Evolutionary conservation across 495 filamentous ascomycete genomes (phyloP).

Genomic region (Margaritispora aquatica): DNA sequence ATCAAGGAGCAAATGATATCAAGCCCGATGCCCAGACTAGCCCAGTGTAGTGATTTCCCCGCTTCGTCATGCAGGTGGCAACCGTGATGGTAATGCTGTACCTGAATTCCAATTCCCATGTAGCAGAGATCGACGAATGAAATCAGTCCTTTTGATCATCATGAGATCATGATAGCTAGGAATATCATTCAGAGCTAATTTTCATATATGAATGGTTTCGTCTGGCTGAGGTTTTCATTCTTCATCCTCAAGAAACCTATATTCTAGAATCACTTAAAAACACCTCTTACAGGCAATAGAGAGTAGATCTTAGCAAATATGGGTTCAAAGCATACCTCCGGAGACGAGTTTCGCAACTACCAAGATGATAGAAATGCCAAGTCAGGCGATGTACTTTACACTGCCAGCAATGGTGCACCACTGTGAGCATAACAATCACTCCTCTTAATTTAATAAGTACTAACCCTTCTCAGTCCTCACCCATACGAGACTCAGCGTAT

Average conservation of each 20-base stretch:
- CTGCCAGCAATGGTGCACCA: slow-evolving; percentile 45
- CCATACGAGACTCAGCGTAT: slow-evolving; percentile 32
- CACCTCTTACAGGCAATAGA: too few relatives aligned
- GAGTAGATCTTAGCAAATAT: too few relatives aligned
- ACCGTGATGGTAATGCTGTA: neutral
- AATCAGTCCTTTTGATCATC: neutral
- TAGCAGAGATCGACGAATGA: neutral
- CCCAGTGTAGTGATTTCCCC: too few relatives aligned
- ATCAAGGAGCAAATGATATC: too few relatives aligned
- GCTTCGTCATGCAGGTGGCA: neutral
- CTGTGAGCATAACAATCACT: neutral
- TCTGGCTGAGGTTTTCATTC: neutral
- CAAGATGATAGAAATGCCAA: slow-evolving; percentile 38
- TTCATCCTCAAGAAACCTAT: neutral
- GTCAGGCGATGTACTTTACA: slow-evolving; percentile 41
- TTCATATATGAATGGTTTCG: neutral
- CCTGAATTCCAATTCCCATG: neutral
- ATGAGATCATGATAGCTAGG: neutral
- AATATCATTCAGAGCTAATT: too few relatives aligned
- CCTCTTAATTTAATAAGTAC: neutral
- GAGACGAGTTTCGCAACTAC: slow-evolving; percentile 34
- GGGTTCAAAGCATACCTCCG: neutral
- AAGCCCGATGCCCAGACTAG: too few relatives aligned
- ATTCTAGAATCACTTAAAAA: too few relatives aligned
- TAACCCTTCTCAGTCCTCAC: slow-evolving; percentile 29